Conservation (phyloP, 257 asterid species). For the Thymus quinquecostatus region DNA sequence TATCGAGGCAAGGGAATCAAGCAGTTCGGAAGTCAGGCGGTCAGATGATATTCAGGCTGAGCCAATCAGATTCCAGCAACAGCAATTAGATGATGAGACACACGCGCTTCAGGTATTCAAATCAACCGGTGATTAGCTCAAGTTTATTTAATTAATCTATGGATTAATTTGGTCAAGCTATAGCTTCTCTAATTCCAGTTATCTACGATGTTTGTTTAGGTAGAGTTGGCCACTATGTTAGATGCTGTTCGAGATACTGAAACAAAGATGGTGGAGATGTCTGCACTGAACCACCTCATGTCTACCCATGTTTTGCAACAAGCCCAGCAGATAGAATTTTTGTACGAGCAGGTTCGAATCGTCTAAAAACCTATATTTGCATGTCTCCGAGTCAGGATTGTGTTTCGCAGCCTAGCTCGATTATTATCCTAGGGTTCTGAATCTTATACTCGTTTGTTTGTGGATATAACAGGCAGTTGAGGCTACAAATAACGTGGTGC, state of each 20-base stretch:
- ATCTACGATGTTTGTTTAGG: slow-evolving; percentile 39
- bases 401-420: not conserved
- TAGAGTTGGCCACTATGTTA: slow-evolving; percentile 77
- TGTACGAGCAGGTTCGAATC: slow-evolving; percentile 71
- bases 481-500: slow-evolving; percentile 87
- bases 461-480: slow-evolving; percentile 69
- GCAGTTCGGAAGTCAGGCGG: slow-evolving; percentile 49
- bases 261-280: slow-evolving; percentile 92
- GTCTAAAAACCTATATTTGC: not conserved
- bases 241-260: slow-evolving; percentile 92
- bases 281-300: slow-evolving; percentile 94
- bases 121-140: slow-evolving; percentile 18
- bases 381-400: not conserved
- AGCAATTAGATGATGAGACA: slow-evolving; percentile 81
- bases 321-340: slow-evolving; percentile 83
- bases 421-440: not conserved
- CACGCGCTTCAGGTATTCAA: slow-evolving; percentile 79
- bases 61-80: slow-evolving; percentile 68
- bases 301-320: slow-evolving; percentile 95
- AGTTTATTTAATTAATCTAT: not conserved
- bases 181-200: not conserved
- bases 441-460: not conserved
- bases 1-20: slow-evolving; percentile 36
- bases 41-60: slow-evolving; percentile 51
- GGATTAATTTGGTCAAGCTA: not conserved